These are phyloP conservation scores for Blakeslea trispora DNA, from an alignment of 371 early-diverging fungal genomes.

Conservation along the genomic window DNA sequence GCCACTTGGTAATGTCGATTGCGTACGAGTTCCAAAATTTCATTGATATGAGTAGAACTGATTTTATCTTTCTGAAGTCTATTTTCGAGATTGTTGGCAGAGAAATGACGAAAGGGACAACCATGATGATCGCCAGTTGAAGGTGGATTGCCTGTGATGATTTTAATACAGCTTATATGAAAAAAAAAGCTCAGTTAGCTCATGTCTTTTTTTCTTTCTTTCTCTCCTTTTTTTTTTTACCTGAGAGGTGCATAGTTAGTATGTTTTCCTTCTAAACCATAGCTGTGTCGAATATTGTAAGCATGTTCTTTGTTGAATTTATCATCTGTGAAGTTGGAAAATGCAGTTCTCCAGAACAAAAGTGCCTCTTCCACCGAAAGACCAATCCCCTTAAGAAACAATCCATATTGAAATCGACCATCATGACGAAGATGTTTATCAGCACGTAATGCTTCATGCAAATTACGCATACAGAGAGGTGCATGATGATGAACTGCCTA, in stretches of 20 bases:
- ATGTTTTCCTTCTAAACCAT: conserved; percentile 97
- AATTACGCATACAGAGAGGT: conserved; percentile 91
- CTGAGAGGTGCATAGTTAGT: conserved; percentile 90
- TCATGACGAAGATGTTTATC: conserved; percentile 86
- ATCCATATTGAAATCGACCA: conserved; percentile 90
- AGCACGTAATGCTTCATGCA: conserved; percentile 69
- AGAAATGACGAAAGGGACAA: conserved; percentile 93
- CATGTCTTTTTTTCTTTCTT: no score
- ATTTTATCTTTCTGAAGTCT: conserved; percentile 53
- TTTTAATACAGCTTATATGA: conserved; percentile 76
- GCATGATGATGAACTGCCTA: conserved; percentile 70
- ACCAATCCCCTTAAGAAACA: conserved; percentile 96
- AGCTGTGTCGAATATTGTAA: conserved; percentile 97
- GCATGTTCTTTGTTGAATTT: conserved; percentile 92
- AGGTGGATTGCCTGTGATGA: conserved; percentile 82
- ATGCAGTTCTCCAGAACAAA: conserved; percentile 85
- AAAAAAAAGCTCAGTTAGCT: no score
- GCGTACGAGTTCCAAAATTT: conserved; percentile 69
- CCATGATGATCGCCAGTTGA: conserved; percentile 89
- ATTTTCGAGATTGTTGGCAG: conserved; percentile 60
- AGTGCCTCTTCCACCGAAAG: conserved; percentile 90
- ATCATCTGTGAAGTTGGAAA: conserved; percentile 80
- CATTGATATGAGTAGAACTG: conserved; percentile 55
- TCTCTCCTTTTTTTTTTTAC: conserved; percentile 32
- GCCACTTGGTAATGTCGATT: conserved; percentile 91